These are phyloP conservation scores for Hypoxylon perforatum DNA, from an alignment of 495 filamentous ascomycete genomes.

Conservation along the genomic window DNA sequence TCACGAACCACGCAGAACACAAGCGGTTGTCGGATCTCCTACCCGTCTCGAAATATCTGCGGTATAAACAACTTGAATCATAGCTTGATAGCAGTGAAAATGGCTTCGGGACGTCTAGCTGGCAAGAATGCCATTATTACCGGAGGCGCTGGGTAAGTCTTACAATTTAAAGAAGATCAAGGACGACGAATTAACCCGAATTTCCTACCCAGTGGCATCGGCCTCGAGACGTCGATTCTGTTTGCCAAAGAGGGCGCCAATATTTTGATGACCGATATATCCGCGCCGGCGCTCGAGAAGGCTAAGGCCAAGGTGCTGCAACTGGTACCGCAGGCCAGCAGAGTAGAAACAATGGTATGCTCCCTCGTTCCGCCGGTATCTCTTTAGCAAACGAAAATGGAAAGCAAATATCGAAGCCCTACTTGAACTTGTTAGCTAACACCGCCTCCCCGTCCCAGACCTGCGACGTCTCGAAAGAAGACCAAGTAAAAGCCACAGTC, in stretches of 20 bases:
- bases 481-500: conserved; percentile 76
- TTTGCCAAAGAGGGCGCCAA: conserved; percentile 90
- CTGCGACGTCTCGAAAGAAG: conserved; percentile 76
- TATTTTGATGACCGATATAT: conserved; percentile 88
- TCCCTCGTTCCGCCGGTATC: not conserved
- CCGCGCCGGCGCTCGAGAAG: conserved; percentile 73
- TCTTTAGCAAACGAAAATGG: not conserved
- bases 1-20: too few relatives aligned
- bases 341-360: conserved; percentile 68
- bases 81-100: conserved; percentile 4
- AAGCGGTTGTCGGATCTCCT: too few relatives aligned
- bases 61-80: too few relatives aligned
- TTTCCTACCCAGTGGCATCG: conserved; percentile 76
- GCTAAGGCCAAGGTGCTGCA: conserved; percentile 76
- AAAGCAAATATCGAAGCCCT: not conserved
- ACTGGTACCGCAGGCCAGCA: conserved; percentile 70
- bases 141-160: conserved; percentile 85
- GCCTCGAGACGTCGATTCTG: conserved; percentile 92
- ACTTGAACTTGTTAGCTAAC: conserved; percentile 10
- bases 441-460: conserved; percentile 44
- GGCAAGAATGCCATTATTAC: conserved; percentile 97
- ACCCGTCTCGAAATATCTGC: not conserved
- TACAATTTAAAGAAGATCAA: not conserved
- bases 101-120: conserved; percentile 65
- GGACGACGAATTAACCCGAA: conserved; percentile 13